phyloP scores from a whole-genome alignment of 164 flowering plant species.

The Cinnamomum micranthum region DNA sequence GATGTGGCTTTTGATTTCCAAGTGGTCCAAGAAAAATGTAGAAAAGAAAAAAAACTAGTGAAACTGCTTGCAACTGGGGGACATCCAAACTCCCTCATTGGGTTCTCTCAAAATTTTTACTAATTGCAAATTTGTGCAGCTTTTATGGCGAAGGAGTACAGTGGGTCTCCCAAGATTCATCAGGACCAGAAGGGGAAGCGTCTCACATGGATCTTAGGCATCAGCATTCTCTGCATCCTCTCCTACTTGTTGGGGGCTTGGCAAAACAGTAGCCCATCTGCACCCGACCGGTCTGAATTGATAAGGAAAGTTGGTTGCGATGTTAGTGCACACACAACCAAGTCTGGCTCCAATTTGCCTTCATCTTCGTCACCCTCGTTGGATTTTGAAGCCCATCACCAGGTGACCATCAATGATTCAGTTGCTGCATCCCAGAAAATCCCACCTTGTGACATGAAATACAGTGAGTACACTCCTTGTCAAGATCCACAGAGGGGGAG shows the following conservation, averaged over 20 bases:
- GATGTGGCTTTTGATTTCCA: not conserved
- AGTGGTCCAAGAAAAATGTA: not conserved
- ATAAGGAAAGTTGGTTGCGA: conserved; percentile 34
- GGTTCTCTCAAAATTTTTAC: not conserved
- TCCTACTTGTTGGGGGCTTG: conserved; percentile 77
- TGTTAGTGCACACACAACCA: not conserved
- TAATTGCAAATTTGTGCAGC: conserved; percentile 3
- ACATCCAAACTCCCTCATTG: not conserved
- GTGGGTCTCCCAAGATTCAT: conserved; percentile 74
- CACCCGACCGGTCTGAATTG: conserved; percentile 32
- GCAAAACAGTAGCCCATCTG: conserved; percentile 42
- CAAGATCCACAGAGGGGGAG: conserved; percentile 59
- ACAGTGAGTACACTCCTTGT: conserved; percentile 88
- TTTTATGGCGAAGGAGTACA: conserved; percentile 72
- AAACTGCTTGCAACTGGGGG: not conserved
- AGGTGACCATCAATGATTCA: conserved; percentile 35
- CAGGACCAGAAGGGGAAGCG: conserved; percentile 61
- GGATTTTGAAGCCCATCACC: conserved; percentile 79
- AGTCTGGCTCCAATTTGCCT: conserved; percentile 5
- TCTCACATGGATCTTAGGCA: conserved; percentile 62
- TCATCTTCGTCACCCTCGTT: conserved; percentile 23
- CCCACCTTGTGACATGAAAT: conserved; percentile 64
- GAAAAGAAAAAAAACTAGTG: not conserved
- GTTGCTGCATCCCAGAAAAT: conserved; percentile 11
- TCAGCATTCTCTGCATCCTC: conserved; percentile 68